A percentile compares a stretch with the other conserved stretches of the same genome.
These are phyloP conservation scores for Hydrangea macrophylla DNA, from an alignment of 148 eudicot genomes.

Conservation along the genomic window DNA sequence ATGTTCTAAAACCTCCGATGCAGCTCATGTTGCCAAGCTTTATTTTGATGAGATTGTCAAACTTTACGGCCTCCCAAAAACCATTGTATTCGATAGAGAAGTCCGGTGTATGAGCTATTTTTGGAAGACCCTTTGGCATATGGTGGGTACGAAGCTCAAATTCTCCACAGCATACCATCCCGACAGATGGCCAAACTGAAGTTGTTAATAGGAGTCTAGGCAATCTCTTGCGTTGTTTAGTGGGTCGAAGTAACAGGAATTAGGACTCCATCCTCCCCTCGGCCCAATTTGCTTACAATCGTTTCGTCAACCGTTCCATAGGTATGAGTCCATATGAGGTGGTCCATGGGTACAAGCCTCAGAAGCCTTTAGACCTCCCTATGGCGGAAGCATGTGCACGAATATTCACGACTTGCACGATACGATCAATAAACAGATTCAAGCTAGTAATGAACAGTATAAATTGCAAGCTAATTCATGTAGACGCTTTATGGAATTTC, in stretches of 20 bases:
- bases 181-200: neutral
- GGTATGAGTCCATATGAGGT: neutral
- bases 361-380: too few relatives aligned
- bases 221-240: neutral
- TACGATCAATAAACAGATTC: neutral
- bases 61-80: neutral
- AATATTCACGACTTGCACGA: neutral
- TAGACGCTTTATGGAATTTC: neutral
- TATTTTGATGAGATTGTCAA: too few relatives aligned
- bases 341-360: neutral
- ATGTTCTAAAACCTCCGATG: too few relatives aligned
- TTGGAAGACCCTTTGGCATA: neutral
- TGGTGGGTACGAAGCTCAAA: neutral
- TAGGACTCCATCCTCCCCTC: neutral
- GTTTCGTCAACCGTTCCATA: neutral
- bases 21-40: too few relatives aligned
- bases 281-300: neutral
- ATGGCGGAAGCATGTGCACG: neutral
- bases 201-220: neutral
- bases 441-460: neutral
- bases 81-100: neutral
- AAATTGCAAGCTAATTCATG: neutral
- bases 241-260: neutral
- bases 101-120: neutral
- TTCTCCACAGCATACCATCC: too few relatives aligned